These are phyloP conservation scores for Schwanniomyces pseudopolymorphus DNA, from an alignment of 805 yeast species.

Conservation along the genomic window DNA sequence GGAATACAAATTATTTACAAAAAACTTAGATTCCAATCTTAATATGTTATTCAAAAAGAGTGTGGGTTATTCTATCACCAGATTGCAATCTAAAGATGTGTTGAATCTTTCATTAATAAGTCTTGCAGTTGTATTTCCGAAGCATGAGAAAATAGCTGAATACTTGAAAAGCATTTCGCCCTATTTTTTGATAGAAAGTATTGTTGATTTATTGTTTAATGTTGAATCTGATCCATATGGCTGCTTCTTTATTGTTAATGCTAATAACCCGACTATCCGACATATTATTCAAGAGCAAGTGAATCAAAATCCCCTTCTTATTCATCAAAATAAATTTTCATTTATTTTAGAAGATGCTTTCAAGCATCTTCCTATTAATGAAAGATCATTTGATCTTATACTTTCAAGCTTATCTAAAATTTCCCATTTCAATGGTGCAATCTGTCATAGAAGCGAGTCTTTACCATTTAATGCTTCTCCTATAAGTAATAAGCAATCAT, in stretches of 20 bases:
- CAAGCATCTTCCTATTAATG: slow-evolving; percentile 11
- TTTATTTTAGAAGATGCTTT: slow-evolving; percentile 41
- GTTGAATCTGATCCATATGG: slow-evolving; percentile 14
- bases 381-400: slow-evolving; percentile 17
- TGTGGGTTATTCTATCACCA: slow-evolving; percentile 23
- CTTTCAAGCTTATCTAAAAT: slow-evolving; percentile 19
- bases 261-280: slow-evolving; percentile 11
- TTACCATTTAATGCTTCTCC: slow-evolving; percentile 14
- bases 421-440: slow-evolving; percentile 25
- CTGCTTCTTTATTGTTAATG: slow-evolving; percentile 14
- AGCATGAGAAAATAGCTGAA: slow-evolving; percentile 19
- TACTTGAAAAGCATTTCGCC: slow-evolving; percentile 16
- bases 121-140: slow-evolving; percentile 30
- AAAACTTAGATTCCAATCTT: slow-evolving; percentile 31
- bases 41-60: slow-evolving; percentile 26
- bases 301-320: slow-evolving; percentile 41
- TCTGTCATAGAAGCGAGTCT: slow-evolving; percentile 14
- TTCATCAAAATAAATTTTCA: slow-evolving; percentile 50
- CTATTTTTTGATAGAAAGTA: slow-evolving; percentile 12
- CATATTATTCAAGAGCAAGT: slow-evolving; percentile 10
- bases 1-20: slow-evolving; percentile 32
- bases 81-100: slow-evolving; percentile 19
- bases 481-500: slow-evolving; percentile 3
- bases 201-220: slow-evolving; percentile 20
- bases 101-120: slow-evolving; percentile 32